phyloP scores from a whole-genome alignment of 257 asterid genomes.

The Agastache rugosa region DNA sequence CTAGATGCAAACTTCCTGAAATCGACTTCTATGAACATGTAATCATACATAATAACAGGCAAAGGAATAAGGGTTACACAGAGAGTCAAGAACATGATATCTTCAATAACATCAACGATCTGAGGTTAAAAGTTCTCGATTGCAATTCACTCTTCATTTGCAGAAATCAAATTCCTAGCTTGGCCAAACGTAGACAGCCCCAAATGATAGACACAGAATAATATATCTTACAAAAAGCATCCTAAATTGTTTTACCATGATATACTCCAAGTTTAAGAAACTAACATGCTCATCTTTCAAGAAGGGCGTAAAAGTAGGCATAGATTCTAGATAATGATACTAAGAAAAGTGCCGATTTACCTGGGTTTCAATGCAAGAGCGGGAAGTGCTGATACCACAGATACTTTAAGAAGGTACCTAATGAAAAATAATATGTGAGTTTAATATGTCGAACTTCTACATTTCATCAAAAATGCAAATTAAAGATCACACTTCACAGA shows the following conservation, averaged over 20 bases:
- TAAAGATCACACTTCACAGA: slow-evolving; percentile 10
- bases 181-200: background rate
- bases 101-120: background rate
- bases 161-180: background rate
- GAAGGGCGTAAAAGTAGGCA: slow-evolving; percentile 21
- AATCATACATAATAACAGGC: too few species aligned
- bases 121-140: background rate
- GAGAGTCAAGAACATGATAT: background rate
- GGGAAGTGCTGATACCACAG: slow-evolving; percentile 67
- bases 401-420: slow-evolving; percentile 71
- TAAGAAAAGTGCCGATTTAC: slow-evolving; percentile 33
- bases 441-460: background rate
- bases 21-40: background rate
- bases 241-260: background rate
- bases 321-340: slow-evolving; percentile 3
- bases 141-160: background rate
- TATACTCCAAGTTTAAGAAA: background rate
- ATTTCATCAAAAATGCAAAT: slow-evolving; percentile 1
- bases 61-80: background rate
- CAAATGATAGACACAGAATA: background rate
- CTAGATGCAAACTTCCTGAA: slow-evolving; percentile 11
- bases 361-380: slow-evolving; percentile 61
- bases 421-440: slow-evolving; percentile 13
- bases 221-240: background rate
- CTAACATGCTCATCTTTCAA: background rate